These are phyloP conservation scores for Geranium rotundifolium DNA, from an alignment of 345 rosid species.

Conservation along the genomic window DNA sequence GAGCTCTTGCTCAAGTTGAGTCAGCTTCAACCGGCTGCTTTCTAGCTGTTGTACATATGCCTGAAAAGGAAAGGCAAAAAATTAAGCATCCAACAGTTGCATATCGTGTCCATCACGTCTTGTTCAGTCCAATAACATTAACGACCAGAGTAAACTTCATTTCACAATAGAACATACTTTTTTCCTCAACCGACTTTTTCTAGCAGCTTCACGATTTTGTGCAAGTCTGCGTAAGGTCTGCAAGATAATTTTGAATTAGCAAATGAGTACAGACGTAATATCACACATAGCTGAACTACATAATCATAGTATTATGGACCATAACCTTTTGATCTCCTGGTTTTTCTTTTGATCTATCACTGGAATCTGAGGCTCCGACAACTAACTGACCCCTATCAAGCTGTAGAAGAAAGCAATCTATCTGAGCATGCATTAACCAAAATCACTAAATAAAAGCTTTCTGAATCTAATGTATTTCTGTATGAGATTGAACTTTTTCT, in stretches of 20 bases:
- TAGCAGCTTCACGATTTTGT: constrained; percentile 98
- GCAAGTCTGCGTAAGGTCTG: constrained; percentile 95
- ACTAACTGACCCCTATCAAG: constrained; percentile 22
- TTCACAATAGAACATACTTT: constrained; percentile 33
- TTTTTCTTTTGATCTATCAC: constrained; percentile 86
- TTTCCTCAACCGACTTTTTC: constrained; percentile 91
- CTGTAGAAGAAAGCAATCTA: background rate
- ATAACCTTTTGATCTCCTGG: constrained; percentile 71
- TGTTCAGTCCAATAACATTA: background rate
- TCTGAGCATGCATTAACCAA: constrained; percentile 2
- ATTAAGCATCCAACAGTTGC: constrained; percentile 3
- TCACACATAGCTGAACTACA: too few relatives aligned
- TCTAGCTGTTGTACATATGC: constrained; percentile 95
- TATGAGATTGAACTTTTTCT: background rate
- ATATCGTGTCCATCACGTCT: background rate
- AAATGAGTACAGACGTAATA: background rate
- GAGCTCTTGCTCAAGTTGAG: constrained; percentile 88
- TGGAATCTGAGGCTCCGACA: constrained; percentile 59
- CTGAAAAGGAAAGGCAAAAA: constrained; percentile 19
- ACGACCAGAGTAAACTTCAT: constrained; percentile 2
- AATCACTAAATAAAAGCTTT: background rate
- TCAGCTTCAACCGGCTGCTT: constrained; percentile 79
- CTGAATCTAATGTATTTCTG: background rate
- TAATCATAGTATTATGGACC: constrained; percentile 1
- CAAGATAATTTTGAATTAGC: constrained; percentile 8